Base-by-base conservation (phyloP, 805 yeast genomes). In the Starmerella bombicola region DNA sequence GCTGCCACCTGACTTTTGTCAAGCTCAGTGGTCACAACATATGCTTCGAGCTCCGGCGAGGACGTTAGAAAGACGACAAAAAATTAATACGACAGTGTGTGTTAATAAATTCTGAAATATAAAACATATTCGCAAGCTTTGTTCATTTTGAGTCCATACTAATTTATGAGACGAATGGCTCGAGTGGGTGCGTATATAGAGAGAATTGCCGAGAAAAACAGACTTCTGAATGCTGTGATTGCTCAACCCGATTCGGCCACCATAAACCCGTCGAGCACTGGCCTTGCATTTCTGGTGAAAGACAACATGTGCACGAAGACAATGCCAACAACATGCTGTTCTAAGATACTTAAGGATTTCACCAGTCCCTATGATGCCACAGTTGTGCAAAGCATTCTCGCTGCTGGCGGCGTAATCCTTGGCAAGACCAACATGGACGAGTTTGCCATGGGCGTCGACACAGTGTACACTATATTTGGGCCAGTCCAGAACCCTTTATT, bases 381-480 rank as follows among this genome's bases (percentile, higher is more conserved):
- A 0, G 80, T 78, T 2, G 74, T 74, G 0, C 49, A 58, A 2
- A 62, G 74, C 3, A 58, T 91, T n/a, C 58, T 67, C 7, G 51
- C 61, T 0, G 64, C 67, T 2, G 25, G 19, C n/a, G 83, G 85
- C 0, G 47, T 55, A 0, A 49, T 62, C 5, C 64, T 77, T 1
- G 98, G 95, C 0, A 91, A 88, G 58, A 71, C 93, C 2, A 91
- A 88, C 52, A 66, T 91, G 73, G 99, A 91, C 62, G 96, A 91
- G 62, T 91, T 91, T 64, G 99, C 95, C 2, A 91, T 91, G 98
- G 99, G 98, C 9, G 59, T 61, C 15, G 58, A 62, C 40, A 65
- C 62, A 38, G 52, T 54, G 5, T 55, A 56, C 45, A 55, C 65
- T 7, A 41, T 45, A 22, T 62, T 48, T 40, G 64, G 62, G 10